Conservation (phyloP, 163 green algal species). For the Volvox carteri region DNA sequence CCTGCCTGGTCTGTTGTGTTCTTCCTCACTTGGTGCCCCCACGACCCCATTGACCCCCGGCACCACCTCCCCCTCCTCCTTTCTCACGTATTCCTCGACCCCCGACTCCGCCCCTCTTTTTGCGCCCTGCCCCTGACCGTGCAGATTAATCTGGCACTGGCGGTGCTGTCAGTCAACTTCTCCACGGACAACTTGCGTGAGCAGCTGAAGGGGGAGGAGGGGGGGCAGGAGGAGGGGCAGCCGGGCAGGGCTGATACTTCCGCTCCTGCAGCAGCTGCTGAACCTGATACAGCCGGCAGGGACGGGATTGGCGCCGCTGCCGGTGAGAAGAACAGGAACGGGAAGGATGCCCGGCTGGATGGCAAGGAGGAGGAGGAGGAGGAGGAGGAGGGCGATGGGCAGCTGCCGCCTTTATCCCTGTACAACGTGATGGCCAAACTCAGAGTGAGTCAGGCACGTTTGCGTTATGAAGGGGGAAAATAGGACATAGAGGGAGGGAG, state of each 20-base stretch:
- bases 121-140: not conserved
- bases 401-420: not conserved
- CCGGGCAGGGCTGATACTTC: no score
- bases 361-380: not conserved
- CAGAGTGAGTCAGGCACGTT: not conserved
- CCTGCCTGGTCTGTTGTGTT: no score
- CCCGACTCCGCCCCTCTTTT: not conserved
- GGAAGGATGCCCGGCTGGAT: no score
- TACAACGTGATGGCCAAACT: not conserved
- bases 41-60: not conserved
- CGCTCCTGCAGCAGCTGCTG: not conserved
- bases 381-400: not conserved
- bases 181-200: conserved; percentile 37
- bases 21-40: no score
- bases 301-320: no score
- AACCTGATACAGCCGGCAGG: no score
- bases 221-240: not conserved
- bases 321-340: no score
- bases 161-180: conserved; percentile 84
- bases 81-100: not conserved
- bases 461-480: no score
- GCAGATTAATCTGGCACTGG: conserved; percentile 76
- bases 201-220: not conserved
- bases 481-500: no score
- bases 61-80: not conserved